These are phyloP conservation scores for Isatis tinctoria DNA, from an alignment of 345 rosid genomes.

Conservation along the genomic window DNA sequence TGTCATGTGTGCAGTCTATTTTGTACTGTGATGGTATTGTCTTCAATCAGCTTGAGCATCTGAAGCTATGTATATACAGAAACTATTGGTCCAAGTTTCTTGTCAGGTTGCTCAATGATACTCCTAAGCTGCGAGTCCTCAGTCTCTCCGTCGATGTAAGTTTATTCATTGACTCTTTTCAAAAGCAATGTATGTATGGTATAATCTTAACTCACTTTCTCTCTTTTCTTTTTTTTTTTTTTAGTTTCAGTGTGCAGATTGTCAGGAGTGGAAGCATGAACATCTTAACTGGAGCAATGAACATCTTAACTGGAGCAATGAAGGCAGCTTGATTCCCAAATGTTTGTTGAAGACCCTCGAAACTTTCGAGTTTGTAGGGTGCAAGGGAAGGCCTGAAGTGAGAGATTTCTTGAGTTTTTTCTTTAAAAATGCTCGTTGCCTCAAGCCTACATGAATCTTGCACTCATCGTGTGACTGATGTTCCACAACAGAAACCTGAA, in stretches of 20 bases:
- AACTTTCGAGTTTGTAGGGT: neutral
- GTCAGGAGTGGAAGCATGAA: neutral
- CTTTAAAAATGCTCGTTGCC: neutral
- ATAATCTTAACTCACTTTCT: neutral
- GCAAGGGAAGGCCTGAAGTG: neutral
- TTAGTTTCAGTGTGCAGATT: neutral
- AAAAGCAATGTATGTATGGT: neutral
- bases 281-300: too few relatives aligned
- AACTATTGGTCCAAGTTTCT: neutral
- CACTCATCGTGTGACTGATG: neutral
- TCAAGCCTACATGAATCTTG: neutral
- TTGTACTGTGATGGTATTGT: neutral
- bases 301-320: neutral
- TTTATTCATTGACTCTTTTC: neutral
- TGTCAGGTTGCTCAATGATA: neutral
- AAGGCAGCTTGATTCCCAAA: neutral
- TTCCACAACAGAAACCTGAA: neutral
- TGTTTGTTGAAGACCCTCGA: neutral
- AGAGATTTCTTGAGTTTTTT: neutral
- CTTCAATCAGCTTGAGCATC: neutral
- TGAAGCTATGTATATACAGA: neutral
- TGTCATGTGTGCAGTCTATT: neutral
- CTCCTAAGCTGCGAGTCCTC: neutral
- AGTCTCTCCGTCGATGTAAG: neutral
- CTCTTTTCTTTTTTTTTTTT: neutral